phyloP scores from a whole-genome alignment of 176 grass and related monocot genomes.

The Avena insularis region DNA sequence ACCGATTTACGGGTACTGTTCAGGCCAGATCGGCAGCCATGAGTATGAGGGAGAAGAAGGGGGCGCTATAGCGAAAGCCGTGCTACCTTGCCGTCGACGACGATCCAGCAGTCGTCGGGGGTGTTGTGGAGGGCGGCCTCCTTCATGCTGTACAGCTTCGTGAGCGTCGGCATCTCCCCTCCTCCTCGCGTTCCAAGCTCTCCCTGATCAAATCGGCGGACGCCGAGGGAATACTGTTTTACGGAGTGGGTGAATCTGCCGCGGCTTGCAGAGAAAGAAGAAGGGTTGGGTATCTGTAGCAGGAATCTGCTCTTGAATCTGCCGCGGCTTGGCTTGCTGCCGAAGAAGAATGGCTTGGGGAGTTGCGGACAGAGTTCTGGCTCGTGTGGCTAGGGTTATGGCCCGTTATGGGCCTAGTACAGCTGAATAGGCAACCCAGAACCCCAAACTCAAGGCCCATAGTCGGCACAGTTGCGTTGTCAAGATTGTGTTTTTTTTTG shows the following conservation, averaged over 20 bases:
- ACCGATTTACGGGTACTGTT: background rate
- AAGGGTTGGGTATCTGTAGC: background rate
- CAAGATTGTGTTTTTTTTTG: too few relatives aligned
- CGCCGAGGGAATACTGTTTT: slow-evolving; percentile 1
- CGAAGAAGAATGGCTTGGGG: slow-evolving; percentile 44
- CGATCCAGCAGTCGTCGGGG: slow-evolving; percentile 79
- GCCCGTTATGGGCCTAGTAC: background rate
- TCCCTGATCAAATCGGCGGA: background rate
- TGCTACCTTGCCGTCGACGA: slow-evolving; percentile 81
- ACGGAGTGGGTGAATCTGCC: background rate
- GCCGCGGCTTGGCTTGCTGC: slow-evolving; percentile 35
- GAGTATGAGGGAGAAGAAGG: background rate
- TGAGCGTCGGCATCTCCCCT: slow-evolving; percentile 65
- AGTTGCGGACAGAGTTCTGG: background rate
- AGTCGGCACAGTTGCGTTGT: too few relatives aligned
- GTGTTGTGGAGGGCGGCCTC: slow-evolving; percentile 74
- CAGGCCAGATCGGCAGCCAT: background rate
- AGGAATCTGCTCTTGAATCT: slow-evolving; percentile 10
- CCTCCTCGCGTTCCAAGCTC: slow-evolving; percentile 1
- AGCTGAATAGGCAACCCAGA: background rate
- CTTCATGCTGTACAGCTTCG: slow-evolving; percentile 81
- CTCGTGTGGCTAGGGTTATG: background rate
- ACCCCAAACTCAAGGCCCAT: background rate
- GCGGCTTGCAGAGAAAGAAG: slow-evolving; percentile 42
- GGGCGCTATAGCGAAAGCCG: background rate